A percentile compares a stretch with the other conserved stretches of the same genome.
Conservation (phyloP, 108 stramenopile genomes). For the Aurantiochytrium sp. region DNA sequence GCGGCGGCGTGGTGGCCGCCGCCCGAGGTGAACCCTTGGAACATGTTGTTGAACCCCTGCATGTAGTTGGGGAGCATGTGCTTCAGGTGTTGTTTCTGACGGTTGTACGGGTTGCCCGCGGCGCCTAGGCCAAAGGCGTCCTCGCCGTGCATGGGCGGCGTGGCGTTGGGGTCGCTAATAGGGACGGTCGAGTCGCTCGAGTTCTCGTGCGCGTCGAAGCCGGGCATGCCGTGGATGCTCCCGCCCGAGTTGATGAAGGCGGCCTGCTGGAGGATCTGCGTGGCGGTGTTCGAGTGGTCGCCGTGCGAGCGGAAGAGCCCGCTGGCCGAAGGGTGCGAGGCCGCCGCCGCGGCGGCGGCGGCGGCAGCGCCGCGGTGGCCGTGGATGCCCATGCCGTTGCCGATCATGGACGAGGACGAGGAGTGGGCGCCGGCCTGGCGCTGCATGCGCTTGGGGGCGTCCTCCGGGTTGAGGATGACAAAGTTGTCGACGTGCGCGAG, state of each 20-base stretch:
- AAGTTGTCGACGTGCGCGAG: not conserved
- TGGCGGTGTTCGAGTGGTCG: not conserved
- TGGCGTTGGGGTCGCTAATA: not conserved
- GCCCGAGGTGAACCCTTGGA: not conserved
- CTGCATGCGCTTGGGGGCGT: conserved; percentile 12
- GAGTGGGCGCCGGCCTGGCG: not conserved
- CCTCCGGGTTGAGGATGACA: not conserved
- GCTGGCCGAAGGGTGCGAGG: too few species aligned
- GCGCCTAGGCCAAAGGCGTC: not conserved
- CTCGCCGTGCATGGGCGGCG: not conserved
- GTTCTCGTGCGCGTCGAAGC: conserved; percentile 4
- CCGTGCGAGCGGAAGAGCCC: not conserved
- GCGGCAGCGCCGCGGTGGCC: not conserved
- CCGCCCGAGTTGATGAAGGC: not conserved
- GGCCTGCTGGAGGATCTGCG: not conserved
- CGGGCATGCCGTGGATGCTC: not conserved
- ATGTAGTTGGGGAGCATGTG: not conserved
- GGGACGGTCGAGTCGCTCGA: not conserved
- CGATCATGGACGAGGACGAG: too few species aligned
- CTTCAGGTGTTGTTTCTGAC: not conserved
- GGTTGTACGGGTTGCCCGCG: not conserved
- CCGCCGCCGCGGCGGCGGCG: not conserved
- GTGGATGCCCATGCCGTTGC: not conserved
- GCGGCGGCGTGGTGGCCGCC: not conserved
- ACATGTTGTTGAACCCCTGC: not conserved